These are phyloP conservation scores for Ceratobasidium papillatum DNA, from an alignment of 1,284 basidiomycete species.

Conservation along the genomic window DNA sequence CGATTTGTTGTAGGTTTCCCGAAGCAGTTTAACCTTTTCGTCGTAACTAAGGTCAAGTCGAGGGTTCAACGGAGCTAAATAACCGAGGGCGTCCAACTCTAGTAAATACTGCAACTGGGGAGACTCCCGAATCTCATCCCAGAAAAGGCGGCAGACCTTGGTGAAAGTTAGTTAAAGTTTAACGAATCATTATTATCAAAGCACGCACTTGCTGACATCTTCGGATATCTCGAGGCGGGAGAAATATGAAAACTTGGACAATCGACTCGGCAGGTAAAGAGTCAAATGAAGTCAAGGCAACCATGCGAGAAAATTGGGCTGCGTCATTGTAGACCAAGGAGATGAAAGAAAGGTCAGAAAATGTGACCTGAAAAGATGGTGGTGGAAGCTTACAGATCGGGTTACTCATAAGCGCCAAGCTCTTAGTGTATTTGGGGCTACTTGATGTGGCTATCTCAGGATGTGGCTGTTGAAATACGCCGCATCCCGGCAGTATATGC, in stretches of 20 bases:
- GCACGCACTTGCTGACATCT: slow-evolving; percentile 14
- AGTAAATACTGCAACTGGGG: slow-evolving; percentile 9
- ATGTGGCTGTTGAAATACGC: background rate
- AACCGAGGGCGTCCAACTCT: slow-evolving; percentile 16
- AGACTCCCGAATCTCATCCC: background rate
- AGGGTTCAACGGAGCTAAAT: slow-evolving; percentile 3
- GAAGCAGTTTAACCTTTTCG: slow-evolving; percentile 3
- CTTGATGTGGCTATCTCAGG: background rate
- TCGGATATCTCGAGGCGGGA: slow-evolving; percentile 9
- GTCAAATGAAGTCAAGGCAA: background rate
- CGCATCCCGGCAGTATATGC: too few species aligned
- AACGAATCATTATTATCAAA: background rate
- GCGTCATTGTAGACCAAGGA: background rate
- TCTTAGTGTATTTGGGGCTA: background rate
- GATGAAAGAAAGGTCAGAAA: background rate
- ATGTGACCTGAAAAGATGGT: background rate
- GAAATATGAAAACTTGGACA: slow-evolving; percentile 5
- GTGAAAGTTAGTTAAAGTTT: background rate
- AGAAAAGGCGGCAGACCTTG: slow-evolving; percentile 3
- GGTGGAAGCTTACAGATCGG: slow-evolving; percentile 12
- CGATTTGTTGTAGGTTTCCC: background rate
- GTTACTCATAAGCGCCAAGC: slow-evolving; percentile 1
- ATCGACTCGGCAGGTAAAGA: background rate
- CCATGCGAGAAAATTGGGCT: background rate
- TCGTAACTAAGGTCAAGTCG: background rate